Base-by-base conservation (phyloP, 192 early-diverging fungal species). In the Rhizophagus prolifer region DNA sequence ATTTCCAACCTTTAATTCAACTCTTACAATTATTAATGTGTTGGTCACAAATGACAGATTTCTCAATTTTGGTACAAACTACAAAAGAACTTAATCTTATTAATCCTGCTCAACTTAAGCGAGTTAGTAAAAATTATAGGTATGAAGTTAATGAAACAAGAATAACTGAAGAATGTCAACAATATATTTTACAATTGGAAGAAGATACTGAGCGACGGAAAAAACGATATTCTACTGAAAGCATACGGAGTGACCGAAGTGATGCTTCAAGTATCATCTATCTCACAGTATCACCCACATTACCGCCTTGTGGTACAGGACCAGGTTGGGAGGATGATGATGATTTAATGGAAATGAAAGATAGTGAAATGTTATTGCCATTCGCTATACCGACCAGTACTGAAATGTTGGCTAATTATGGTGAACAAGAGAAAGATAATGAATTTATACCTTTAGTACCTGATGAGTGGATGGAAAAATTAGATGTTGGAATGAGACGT, bases 131-230 rank as follows among this genome's bases (percentile, higher is more conserved):
- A 30, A 83, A 87, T 58, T 98, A 98, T 80, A 86, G 91, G 21
- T 98, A 96, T 80, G 97, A 98, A 78, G 92, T 95, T 14, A 91
- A 90, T 34, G 97, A 98, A 76, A 77, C 85, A 14, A 75, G 86
- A 6, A 81, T 97, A 62, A 77, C 88, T 8, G 84, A 88, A 21
- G 95, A 95, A 25, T 87, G 97, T 16, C 88, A 88, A 69, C 87
- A 89, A 69, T 96, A 96, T 79, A 84, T 93, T 4, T 83, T 90
- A 47, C 87, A 90, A 66, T 84, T 94, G 26, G 90, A 92, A 66
- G 90, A 93, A 31, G 92, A 93, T 44, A 88, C 91, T 5, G 88
- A 85, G 71, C 83, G 85, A 30, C 80, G 82, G 25, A 81, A 87
- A 65, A 78, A 83, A 65, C 72, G 76, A 31, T 58, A 76, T 68